Evolutionary conservation across 176 grass and related monocot genomes (phyloP).

Genomic region (Ensete ventricosum): DNA sequence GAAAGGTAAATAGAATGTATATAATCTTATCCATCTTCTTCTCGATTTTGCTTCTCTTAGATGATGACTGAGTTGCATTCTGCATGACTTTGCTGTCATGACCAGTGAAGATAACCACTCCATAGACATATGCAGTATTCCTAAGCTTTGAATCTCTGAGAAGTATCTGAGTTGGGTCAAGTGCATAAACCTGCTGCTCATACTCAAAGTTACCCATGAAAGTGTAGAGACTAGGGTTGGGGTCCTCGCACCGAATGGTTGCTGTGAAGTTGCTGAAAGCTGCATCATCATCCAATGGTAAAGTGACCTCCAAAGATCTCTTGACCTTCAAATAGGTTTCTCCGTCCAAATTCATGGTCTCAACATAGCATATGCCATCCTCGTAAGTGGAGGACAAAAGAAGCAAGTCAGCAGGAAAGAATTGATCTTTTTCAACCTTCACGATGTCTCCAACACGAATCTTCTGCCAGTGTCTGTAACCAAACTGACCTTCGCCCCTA

Average conservation of each 20-base stretch:
- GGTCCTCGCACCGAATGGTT: conserved; percentile 74
- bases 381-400: conserved; percentile 84
- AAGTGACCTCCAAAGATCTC: conserved; percentile 77
- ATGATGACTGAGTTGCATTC: conserved; percentile 82
- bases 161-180: conserved; percentile 84
- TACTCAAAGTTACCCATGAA: conserved; percentile 93
- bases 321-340: conserved; percentile 98
- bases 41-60: conserved; percentile 91
- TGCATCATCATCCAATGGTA: conserved; percentile 70
- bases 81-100: conserved; percentile 99
- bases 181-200: conserved; percentile 70
- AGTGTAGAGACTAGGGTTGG: conserved; percentile 81
- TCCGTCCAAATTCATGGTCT: conserved; percentile 98
- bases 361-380: conserved; percentile 95
- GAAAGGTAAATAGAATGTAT: conserved; percentile 84
- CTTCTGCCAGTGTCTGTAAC: conserved; percentile 63
- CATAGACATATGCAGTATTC: conserved; percentile 93
- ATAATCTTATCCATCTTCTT: conserved; percentile 94
- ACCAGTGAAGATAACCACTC: conserved; percentile 81
- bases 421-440: conserved; percentile 91
- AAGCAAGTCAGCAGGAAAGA: conserved; percentile 83
- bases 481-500: conserved; percentile 48
- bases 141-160: conserved; percentile 95
- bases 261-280: conserved; percentile 64
- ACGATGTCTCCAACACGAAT: conserved; percentile 76